Percentiles rank a stretch among this genome's conserved stretches.
Evolutionary conservation across 2,329 filamentous ascomycete genomes (phyloP).

Genomic region (Dothideomycetidae sp.): DNA sequence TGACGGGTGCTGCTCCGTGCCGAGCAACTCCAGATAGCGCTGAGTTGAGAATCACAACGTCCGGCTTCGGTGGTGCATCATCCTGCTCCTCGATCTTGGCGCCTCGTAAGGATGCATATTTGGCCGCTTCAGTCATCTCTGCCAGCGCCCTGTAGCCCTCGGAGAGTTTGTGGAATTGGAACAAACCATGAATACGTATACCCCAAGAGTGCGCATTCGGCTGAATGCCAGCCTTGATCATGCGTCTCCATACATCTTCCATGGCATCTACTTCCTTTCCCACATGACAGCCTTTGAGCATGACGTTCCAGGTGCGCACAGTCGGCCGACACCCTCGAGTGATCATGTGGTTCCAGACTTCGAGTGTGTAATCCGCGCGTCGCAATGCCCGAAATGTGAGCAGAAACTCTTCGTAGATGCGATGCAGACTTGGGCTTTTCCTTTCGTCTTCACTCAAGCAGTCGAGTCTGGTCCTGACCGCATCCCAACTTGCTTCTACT

Average conservation of each 20-base stretch:
- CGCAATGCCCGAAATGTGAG: constrained; percentile 32
- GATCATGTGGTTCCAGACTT: constrained; percentile 44
- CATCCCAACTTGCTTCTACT: constrained; percentile 14
- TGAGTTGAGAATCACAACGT: constrained; percentile 53
- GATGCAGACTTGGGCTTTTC: constrained; percentile 11
- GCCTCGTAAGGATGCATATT: neutral
- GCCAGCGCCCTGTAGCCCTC: constrained; percentile 49
- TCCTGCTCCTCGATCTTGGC: constrained; percentile 8
- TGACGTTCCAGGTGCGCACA: constrained; percentile 53
- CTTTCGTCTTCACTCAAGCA: constrained; percentile 3
- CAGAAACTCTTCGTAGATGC: constrained; percentile 30
- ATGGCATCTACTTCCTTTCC: constrained; percentile 46
- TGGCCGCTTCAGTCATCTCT: constrained; percentile 38
- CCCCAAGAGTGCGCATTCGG: constrained; percentile 58
- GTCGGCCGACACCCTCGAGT: constrained; percentile 43
- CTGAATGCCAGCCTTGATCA: constrained; percentile 41
- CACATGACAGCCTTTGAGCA: constrained; percentile 56
- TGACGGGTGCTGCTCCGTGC: constrained; percentile 23
- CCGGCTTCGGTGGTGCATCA: constrained; percentile 34
- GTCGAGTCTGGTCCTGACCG: constrained; percentile 10
- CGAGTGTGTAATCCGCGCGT: constrained; percentile 31
- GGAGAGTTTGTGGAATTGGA: constrained; percentile 40
- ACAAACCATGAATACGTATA: constrained; percentile 51
- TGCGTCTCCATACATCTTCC: constrained; percentile 51
- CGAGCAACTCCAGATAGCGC: constrained; percentile 43